Evolutionary conservation across 2,329 filamentous ascomycete genomes (phyloP).

Genomic region (Aspergillus unguis): DNA sequence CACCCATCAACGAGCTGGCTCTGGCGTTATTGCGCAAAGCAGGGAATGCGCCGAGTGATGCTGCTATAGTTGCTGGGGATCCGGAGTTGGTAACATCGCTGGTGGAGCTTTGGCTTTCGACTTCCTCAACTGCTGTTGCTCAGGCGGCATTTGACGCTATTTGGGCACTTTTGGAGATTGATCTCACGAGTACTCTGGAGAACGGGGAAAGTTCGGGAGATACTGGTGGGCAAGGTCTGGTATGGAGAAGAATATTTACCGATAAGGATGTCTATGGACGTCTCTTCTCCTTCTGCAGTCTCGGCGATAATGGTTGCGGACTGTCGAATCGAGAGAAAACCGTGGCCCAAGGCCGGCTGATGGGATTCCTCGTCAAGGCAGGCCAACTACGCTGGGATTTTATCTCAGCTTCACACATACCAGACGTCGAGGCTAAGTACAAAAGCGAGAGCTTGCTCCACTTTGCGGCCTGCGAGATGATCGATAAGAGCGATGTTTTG

Average conservation of each 20-base stretch:
- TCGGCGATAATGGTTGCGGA: conserved; percentile 34
- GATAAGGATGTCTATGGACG: conserved; percentile 58
- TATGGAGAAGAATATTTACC: conserved; percentile 62
- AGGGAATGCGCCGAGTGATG: conserved; percentile 49
- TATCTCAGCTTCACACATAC: conserved; percentile 50
- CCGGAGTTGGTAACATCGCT: conserved; percentile 54
- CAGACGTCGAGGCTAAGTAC: conserved; percentile 50
- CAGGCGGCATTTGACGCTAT: conserved; percentile 53
- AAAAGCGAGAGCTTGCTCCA: conserved; percentile 49
- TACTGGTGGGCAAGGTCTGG: conserved; percentile 47
- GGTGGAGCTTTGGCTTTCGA: conserved; percentile 58
- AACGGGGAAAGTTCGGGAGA: conserved; percentile 24
- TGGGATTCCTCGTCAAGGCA: conserved; percentile 56
- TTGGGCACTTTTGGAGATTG: conserved; percentile 51
- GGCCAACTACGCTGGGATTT: conserved; percentile 55
- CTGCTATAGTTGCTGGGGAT: conserved; percentile 56
- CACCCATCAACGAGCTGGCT: conserved; percentile 55
- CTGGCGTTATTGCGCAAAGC: conserved; percentile 58
- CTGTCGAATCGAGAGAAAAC: conserved; percentile 54
- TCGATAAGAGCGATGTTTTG: conserved; percentile 56
- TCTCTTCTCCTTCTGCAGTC: conserved; percentile 55
- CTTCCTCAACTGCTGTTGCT: conserved; percentile 54
- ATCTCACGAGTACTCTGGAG: conserved; percentile 38
- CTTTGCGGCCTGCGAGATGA: conserved; percentile 55
- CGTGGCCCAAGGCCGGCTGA: conserved; percentile 58